Evolutionary conservation across 331 rosid genomes (phyloP).

Genomic region (Erythrophleum ivorense): DNA sequence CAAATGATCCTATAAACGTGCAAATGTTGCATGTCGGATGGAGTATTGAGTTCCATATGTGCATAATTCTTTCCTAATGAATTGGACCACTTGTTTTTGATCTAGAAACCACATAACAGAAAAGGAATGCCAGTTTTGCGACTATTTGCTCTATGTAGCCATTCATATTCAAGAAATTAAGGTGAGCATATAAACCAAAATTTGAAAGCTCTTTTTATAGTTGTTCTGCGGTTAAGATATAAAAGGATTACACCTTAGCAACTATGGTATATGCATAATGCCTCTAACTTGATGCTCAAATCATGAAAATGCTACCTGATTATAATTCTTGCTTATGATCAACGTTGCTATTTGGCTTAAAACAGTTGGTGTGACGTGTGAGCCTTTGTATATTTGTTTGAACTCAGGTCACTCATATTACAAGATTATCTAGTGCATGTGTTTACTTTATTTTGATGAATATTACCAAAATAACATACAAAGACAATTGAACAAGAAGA

Average conservation of each 20-base stretch:
- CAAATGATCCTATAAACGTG: neutral
- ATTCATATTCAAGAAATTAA: neutral
- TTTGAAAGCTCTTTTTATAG: neutral
- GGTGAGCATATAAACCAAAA: neutral
- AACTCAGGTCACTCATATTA: neutral
- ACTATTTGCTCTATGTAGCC: neutral
- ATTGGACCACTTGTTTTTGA: neutral
- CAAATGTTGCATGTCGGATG: neutral
- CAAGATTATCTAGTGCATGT: neutral
- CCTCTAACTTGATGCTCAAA: neutral
- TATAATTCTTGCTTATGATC: neutral
- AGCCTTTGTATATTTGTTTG: neutral
- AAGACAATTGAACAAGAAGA: neutral
- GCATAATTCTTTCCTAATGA: neutral
- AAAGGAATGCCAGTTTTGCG: neutral
- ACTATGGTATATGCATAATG: neutral
- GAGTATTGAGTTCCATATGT: neutral
- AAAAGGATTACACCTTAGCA: neutral
- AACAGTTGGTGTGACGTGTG: neutral
- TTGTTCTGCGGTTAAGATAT: neutral
- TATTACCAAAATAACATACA: neutral
- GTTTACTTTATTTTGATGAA: neutral
- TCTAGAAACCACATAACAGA: neutral
- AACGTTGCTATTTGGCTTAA: neutral
- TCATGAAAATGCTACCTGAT: neutral